These are phyloP conservation scores for Fusarium pseudocircinatum DNA, from an alignment of 2,329 filamentous ascomycete genomes.

Conservation along the genomic window DNA sequence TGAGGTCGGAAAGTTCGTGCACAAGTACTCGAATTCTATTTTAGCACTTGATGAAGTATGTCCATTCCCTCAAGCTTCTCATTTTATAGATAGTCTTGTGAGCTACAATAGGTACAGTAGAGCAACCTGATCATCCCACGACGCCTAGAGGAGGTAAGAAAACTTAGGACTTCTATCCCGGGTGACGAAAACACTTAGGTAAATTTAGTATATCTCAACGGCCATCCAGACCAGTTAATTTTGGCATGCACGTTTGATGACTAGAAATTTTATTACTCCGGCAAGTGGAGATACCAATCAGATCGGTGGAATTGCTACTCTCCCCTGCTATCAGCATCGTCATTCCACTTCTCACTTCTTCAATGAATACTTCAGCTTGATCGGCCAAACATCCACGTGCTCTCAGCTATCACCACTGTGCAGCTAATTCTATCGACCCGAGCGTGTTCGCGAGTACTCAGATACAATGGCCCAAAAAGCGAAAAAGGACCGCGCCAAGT, in stretches of 20 bases:
- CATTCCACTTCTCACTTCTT: slow-evolving; percentile 27
- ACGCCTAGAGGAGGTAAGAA: background rate
- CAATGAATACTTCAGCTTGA: background rate
- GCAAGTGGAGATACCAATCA: slow-evolving; percentile 32
- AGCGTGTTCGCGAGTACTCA: background rate
- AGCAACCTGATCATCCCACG: background rate
- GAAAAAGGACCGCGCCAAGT: slow-evolving; percentile 74
- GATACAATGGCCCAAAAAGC: slow-evolving; percentile 68
- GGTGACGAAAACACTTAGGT: background rate
- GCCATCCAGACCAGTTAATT: background rate
- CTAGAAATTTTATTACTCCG: background rate
- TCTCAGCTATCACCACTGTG: background rate
- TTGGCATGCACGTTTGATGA: background rate
- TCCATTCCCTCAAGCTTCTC: background rate
- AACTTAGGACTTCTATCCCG: background rate
- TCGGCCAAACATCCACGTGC: background rate
- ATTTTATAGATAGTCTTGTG: background rate
- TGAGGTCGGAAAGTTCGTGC: background rate
- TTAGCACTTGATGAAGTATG: background rate
- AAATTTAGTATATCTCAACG: background rate
- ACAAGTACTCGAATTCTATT: background rate
- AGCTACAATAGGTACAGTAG: background rate
- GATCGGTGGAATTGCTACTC: slow-evolving; percentile 9
- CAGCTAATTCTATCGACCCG: background rate
- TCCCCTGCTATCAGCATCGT: slow-evolving; percentile 10